A percentile compares a stretch with the other conserved stretches of the same genome.
Conservation (phyloP, 176 grass and related monocot genomes). For the Bromus sterilis region DNA sequence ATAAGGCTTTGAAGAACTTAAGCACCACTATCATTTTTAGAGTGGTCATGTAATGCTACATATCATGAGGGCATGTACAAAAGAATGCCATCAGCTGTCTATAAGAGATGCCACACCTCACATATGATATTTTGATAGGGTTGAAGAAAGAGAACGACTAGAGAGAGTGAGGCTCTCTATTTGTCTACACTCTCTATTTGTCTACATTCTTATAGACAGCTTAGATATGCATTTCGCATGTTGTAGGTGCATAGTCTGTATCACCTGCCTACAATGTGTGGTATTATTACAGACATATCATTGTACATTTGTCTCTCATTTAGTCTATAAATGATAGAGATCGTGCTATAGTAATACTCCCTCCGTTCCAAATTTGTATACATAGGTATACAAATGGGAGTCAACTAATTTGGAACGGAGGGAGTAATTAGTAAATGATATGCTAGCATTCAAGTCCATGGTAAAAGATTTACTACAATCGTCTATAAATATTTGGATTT, state of each 20-base stretch:
- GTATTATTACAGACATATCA: background rate
- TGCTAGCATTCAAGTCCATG: background rate
- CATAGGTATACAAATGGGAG: too few species aligned
- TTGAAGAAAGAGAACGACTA: background rate
- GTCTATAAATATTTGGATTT: slow-evolving; percentile 14
- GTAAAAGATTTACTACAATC: background rate
- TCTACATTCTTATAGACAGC: background rate
- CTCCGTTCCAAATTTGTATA: too few species aligned
- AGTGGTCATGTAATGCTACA: background rate
- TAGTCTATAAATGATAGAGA: background rate
- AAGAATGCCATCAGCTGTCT: background rate
- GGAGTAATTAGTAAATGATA: background rate
- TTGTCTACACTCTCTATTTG: background rate
- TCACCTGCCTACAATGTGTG: background rate
- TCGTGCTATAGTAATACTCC: background rate
- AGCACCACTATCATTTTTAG: background rate
- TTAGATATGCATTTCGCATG: background rate
- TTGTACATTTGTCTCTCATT: background rate
- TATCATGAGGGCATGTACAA: background rate
- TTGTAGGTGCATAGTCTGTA: background rate
- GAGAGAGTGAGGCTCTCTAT: background rate
- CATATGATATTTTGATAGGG: background rate
- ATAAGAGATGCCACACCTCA: background rate
- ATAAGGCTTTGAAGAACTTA: background rate
- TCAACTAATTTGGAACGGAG: too few species aligned